A percentile compares a stretch with the other conserved stretches of the same genome.
These are phyloP conservation scores for Cyberlindnera maclurae DNA, from an alignment of 805 yeast genomes.

Conservation along the genomic window DNA sequence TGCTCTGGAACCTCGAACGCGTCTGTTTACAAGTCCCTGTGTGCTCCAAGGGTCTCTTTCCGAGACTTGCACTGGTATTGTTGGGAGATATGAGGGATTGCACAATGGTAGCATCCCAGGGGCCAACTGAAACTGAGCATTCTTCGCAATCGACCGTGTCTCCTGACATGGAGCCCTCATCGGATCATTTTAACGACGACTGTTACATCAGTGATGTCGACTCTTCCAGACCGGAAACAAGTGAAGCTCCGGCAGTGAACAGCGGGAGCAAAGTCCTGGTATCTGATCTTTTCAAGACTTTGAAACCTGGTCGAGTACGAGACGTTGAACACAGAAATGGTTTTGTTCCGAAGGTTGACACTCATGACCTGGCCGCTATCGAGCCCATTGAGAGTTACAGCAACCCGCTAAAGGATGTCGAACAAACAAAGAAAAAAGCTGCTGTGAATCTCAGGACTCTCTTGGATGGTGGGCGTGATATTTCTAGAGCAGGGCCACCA, in stretches of 20 bases:
- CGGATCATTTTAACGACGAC: slow-evolving; percentile 2
- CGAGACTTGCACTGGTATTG: no score
- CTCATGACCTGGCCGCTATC: background rate
- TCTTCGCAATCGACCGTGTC: slow-evolving; percentile 3
- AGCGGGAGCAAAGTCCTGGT: slow-evolving; percentile 5
- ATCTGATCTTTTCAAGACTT: slow-evolving; percentile 10
- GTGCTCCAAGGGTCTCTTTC: no score
- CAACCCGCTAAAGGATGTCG: background rate
- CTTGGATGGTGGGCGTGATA: slow-evolving; percentile 5
- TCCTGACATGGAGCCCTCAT: slow-evolving; percentile 1
- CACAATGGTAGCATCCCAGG: no score
- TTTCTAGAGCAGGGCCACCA: background rate
- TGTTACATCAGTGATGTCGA: slow-evolving; percentile 8
- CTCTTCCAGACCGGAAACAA: slow-evolving; percentile 1
- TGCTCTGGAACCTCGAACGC: no score
- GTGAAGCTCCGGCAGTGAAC: background rate
- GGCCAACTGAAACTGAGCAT: no score
- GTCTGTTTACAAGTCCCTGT: no score
- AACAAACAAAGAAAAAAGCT: slow-evolving; percentile 1
- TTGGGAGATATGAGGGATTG: no score
- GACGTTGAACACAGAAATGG: background rate
- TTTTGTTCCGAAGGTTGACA: background rate
- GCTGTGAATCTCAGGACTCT: slow-evolving; percentile 3
- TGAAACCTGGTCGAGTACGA: slow-evolving; percentile 3
- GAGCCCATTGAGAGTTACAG: background rate